Evolutionary conservation across 2,329 filamentous ascomycete genomes (phyloP), one percentile per base, ranked within the genome.

Genomic region (Penicillium freii): DNA sequence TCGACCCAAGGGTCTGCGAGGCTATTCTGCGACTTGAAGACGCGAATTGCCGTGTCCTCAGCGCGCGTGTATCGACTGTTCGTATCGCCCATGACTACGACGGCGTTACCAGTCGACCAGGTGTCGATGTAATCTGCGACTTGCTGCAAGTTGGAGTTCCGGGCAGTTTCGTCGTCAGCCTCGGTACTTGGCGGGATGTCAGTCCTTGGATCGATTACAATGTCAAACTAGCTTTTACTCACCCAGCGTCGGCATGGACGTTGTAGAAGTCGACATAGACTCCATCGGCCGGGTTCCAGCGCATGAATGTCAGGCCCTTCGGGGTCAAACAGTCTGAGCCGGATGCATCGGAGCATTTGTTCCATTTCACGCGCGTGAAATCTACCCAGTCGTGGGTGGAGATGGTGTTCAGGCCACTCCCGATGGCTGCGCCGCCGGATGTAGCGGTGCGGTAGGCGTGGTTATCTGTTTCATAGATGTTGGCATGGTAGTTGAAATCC

Each of bases 291-390:
- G 87, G 63, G 21, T 77, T 72, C 40, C 82, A 71, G 13, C 85
- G 81, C 85, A 89, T 87, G 47, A 85, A 84, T 0, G 85, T 88
- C 70, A 88, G 88, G 15, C 87, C 87, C 71, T 89, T 89, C 23
- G 85, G 87, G 0, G 86, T 88, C 60, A 88, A 73, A 68, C 87
- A 89, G 69, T 89, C 87, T 1, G 70, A 65, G 0, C 78, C 79
- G 0, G 81, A 83, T 36, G 79, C 79, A 66, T 83, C 71, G 57
- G 81, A 84, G 73, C 68, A 70, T 2, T 42, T 61, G n/a, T 56
- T 58, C 86, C 87, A 89, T 66, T 85, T 84, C 48, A 80, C 73
- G 15, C 86, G 81, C 43, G 76, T 73, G 62, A 84, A 83, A 59
- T 81, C 78, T 7, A 81, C 71, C 78, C 81, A 89, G 60, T 80